Conservation (phyloP, 2,329 filamentous ascomycete species). For the Beauveria rudraprayagi region DNA sequence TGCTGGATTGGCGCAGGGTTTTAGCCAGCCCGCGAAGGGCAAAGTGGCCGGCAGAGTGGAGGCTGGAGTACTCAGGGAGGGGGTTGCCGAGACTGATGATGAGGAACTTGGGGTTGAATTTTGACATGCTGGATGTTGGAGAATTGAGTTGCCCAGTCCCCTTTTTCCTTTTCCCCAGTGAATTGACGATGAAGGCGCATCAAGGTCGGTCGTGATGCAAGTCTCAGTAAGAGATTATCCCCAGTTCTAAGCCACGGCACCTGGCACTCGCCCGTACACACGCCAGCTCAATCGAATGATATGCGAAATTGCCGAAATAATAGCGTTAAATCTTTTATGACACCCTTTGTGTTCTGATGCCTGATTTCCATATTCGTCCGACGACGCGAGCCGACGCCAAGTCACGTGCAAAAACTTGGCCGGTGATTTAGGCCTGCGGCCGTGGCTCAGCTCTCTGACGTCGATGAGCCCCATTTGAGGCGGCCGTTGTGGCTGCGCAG, state of each 20-base stretch:
- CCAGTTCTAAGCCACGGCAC: neutral
- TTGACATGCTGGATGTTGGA: slow-evolving; percentile 22
- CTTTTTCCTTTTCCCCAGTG: neutral
- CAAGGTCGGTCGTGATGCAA: neutral
- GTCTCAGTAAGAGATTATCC: neutral
- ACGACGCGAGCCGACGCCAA: slow-evolving; percentile 12
- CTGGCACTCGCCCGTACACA: neutral
- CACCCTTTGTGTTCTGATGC: too few relatives aligned
- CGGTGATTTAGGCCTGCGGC: too few relatives aligned
- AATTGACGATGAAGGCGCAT: neutral
- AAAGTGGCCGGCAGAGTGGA: slow-evolving; percentile 82
- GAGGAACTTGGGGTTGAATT: slow-evolving; percentile 50
- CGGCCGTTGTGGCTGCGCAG: slow-evolving; percentile 10
- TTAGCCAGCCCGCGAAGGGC: slow-evolving; percentile 56
- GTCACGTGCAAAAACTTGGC: slow-evolving; percentile 1
- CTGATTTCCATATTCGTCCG: too few relatives aligned
- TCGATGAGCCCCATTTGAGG: slow-evolving; percentile 9
- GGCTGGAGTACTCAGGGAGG: slow-evolving; percentile 62
- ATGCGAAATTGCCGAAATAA: too few relatives aligned
- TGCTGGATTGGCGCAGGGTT: slow-evolving; percentile 36
- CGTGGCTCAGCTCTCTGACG: slow-evolving; percentile 11
- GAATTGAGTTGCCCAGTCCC: neutral
- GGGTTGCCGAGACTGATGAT: slow-evolving; percentile 87
- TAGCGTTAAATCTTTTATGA: too few relatives aligned
- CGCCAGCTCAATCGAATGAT: neutral